These are phyloP conservation scores for Blastocystis sp. DNA, from an alignment of 352 stramenopile species.

Conservation along the genomic window DNA sequence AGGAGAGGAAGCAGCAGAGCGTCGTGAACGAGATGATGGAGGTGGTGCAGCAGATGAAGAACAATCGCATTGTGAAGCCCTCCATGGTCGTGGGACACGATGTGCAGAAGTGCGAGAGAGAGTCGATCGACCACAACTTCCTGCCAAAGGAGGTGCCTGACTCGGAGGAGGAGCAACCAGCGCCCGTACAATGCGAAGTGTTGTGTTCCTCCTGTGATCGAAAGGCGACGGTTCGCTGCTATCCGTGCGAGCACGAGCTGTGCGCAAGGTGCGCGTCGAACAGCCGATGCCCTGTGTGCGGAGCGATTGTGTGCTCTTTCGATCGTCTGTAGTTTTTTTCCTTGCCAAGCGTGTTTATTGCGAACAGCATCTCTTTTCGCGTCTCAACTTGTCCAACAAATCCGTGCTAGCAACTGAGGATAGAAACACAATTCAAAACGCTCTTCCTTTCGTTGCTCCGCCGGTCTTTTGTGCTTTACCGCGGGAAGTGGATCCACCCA, in stretches of 20 bases:
- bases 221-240: not conserved
- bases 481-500: not conserved
- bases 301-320: not conserved
- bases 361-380: not conserved
- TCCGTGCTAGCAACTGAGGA: not conserved
- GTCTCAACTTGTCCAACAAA: not conserved
- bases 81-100: not conserved
- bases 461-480: not conserved
- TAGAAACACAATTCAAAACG: not conserved
- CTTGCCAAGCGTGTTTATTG: not conserved
- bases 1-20: too few relatives aligned
- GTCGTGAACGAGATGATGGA: too few relatives aligned
- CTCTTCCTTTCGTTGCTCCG: not conserved
- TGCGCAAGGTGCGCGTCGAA: not conserved
- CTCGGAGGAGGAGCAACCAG: not conserved
- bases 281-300: not conserved
- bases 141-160: not conserved
- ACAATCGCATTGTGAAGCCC: not conserved
- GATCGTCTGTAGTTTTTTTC: slow-evolving; percentile 5
- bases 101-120: not conserved
- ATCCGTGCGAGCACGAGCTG: slow-evolving; percentile 11
- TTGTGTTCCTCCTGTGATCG: slow-evolving; percentile 22
- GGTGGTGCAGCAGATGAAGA: not conserved
- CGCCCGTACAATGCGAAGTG: not conserved
- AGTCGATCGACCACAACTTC: not conserved